Percentiles rank a stretch among this genome's conserved stretches.
Evolutionary conservation across 2,329 filamentous ascomycete genomes (phyloP).

Genomic region (Arthrocladium fulminans): DNA sequence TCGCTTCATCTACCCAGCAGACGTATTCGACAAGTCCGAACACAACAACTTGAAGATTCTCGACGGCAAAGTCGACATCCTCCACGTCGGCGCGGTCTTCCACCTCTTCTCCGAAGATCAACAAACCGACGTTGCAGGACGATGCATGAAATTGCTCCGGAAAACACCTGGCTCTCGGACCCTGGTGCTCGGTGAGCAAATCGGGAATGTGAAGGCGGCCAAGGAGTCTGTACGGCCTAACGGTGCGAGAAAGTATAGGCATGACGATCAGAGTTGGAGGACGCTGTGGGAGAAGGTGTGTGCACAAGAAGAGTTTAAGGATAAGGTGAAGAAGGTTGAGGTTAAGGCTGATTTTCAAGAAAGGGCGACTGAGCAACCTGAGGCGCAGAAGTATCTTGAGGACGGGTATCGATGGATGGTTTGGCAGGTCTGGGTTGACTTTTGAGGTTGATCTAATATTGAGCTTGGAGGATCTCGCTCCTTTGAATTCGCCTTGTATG

Average conservation of each 20-base stretch:
- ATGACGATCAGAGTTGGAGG: slow-evolving; percentile 42
- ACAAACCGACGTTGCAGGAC: slow-evolving; percentile 24
- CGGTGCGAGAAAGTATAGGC: slow-evolving; percentile 16
- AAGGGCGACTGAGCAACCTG: background rate
- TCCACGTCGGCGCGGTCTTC: slow-evolving; percentile 33
- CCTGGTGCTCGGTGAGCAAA: slow-evolving; percentile 23
- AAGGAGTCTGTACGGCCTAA: slow-evolving; percentile 14
- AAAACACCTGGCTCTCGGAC: slow-evolving; percentile 8
- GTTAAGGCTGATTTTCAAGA: slow-evolving; percentile 13
- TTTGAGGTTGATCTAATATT: background rate
- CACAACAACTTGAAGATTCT: slow-evolving; percentile 12
- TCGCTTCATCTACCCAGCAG: slow-evolving; percentile 31
- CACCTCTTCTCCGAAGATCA: slow-evolving; percentile 34
- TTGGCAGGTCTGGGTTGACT: slow-evolving; percentile 21
- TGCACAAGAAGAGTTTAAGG: slow-evolving; percentile 20
- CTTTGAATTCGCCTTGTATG: too few relatives aligned
- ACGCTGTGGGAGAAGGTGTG: slow-evolving; percentile 48
- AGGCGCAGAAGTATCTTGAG: slow-evolving; percentile 7
- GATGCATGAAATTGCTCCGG: slow-evolving; percentile 17
- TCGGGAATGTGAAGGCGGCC: slow-evolving; percentile 18
- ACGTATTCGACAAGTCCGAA: slow-evolving; percentile 22
- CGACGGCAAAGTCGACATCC: slow-evolving; percentile 26
- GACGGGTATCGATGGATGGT: slow-evolving; percentile 20
- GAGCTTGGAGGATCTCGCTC: background rate
- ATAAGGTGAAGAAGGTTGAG: slow-evolving; percentile 21